Conservation (phyloP, 2,329 filamentous ascomycete species). For the Calonectria ilicicola region DNA sequence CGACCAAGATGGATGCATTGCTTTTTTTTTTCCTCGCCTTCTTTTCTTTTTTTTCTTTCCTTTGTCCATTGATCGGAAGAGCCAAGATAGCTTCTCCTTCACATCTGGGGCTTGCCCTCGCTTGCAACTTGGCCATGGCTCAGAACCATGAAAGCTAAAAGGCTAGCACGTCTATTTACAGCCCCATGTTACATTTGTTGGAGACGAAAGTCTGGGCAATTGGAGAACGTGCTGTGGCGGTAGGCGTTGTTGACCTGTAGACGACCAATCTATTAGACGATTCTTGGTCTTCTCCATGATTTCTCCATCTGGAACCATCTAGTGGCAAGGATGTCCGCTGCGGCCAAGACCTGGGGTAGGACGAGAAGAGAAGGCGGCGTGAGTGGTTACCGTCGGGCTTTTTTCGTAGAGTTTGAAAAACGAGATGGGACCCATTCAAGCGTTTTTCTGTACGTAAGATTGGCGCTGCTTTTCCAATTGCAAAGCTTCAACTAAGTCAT, state of each 20-base stretch:
- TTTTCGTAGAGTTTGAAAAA: not conserved
- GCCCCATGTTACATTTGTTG: not conserved
- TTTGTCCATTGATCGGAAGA: not conserved
- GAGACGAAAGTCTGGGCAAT: not conserved
- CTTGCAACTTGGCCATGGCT: conserved; percentile 35
- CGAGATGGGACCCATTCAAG: not conserved
- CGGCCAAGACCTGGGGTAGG: conserved; percentile 40
- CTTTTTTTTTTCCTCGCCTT: not conserved
- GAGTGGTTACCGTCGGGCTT: conserved; percentile 11
- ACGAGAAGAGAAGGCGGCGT: conserved; percentile 17
- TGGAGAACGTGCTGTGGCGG: not conserved
- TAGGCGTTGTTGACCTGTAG: not conserved
- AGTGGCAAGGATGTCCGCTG: conserved; percentile 22
- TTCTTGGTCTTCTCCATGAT: conserved; percentile 12
- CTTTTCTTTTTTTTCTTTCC: not conserved
- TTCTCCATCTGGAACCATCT: conserved; percentile 17
- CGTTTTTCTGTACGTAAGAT: conserved; percentile 9
- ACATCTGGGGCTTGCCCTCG: conserved; percentile 30
- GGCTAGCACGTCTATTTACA: conserved; percentile 17
- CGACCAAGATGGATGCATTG: conserved; percentile 6
- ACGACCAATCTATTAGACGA: not conserved
- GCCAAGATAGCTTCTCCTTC: conserved; percentile 31
- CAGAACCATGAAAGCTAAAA: conserved; percentile 34
- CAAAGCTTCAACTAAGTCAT: not conserved
- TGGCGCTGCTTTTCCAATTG: not conserved